phyloP scores from a whole-genome alignment of 176 grass and related monocot genomes.

The Aegilops longissima region DNA sequence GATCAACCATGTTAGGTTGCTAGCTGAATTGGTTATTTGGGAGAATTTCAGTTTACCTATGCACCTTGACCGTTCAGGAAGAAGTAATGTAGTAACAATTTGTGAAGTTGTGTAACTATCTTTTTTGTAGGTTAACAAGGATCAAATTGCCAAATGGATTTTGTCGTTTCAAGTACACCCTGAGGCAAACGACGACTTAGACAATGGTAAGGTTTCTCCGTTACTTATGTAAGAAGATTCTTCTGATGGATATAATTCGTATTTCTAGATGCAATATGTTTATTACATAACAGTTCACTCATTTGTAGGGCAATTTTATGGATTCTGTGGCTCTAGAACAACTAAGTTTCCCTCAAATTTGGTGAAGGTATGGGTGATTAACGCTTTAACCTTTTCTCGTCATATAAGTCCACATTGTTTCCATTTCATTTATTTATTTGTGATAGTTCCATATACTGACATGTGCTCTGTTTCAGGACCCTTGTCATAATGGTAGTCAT shows the following conservation, averaged over 20 bases:
- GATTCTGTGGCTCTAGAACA: constrained; percentile 86
- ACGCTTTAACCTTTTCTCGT: neutral
- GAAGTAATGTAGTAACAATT: neutral
- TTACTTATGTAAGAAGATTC: neutral
- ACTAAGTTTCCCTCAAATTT: constrained; percentile 53
- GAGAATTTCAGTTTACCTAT: neutral
- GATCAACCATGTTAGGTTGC: neutral
- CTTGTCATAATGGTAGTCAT: constrained; percentile 67
- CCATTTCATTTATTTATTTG: constrained; percentile 15
- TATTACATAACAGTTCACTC: neutral
- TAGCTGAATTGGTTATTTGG: neutral
- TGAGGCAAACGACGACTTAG: constrained; percentile 13
- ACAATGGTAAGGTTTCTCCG: constrained; percentile 49
- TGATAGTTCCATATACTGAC: constrained; percentile 4
- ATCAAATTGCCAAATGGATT: constrained; percentile 70
- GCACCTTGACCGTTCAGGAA: neutral
- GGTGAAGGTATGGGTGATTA: constrained; percentile 24
- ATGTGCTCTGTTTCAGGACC: constrained; percentile 41
- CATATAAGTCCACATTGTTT: neutral
- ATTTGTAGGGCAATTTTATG: constrained; percentile 68
- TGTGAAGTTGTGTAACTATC: neutral
- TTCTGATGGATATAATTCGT: neutral
- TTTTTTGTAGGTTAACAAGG: constrained; percentile 65
- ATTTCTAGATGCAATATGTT: constrained; percentile 16
- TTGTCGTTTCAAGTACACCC: constrained; percentile 87